Conservation (phyloP, 2,329 filamentous ascomycete genomes). For the Ophiocordyceps camponoti-saundersi region DNA sequence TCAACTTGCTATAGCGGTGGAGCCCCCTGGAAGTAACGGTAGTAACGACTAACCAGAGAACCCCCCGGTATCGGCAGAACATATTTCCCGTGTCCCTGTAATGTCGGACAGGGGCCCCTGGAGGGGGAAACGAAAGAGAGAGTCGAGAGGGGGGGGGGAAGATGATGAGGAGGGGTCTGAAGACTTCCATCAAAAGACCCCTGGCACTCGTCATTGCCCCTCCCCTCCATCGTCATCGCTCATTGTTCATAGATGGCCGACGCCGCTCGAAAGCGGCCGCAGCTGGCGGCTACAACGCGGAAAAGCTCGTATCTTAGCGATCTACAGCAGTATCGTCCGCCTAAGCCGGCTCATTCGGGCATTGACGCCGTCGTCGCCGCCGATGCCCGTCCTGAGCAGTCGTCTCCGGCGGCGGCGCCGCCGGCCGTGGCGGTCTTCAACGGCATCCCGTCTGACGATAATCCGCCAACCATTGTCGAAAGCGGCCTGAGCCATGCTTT, state of each 20-base stretch:
- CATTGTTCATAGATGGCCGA: slow-evolving; percentile 13
- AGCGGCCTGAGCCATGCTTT: slow-evolving; percentile 44
- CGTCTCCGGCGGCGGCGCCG: slow-evolving; percentile 4
- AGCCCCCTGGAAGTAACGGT: too few relatives aligned
- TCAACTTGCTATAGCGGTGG: too few relatives aligned
- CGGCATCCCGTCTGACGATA: slow-evolving; percentile 41
- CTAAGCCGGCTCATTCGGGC: slow-evolving; percentile 34
- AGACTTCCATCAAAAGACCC: background rate
- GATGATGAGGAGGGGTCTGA: too few relatives aligned
- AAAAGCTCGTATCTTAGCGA: slow-evolving; percentile 46
- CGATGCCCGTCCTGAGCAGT: slow-evolving; percentile 18
- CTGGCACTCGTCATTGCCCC: background rate
- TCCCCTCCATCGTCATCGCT: background rate
- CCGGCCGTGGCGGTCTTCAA: slow-evolving; percentile 37
- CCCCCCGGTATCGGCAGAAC: background rate
- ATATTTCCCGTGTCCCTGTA: background rate
- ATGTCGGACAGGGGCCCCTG: too few relatives aligned
- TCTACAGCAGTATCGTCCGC: slow-evolving; percentile 45
- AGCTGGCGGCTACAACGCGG: slow-evolving; percentile 32
- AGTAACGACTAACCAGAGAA: too few relatives aligned
- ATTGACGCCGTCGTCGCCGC: slow-evolving; percentile 52
- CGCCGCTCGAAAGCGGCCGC: slow-evolving; percentile 19
- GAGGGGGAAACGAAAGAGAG: too few relatives aligned
- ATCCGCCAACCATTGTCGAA: slow-evolving; percentile 43
- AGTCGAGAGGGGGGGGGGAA: too few relatives aligned